Percentiles rank a stretch among this genome's conserved stretches.
Evolutionary conservation across 768 basidiomycete genomes (phyloP).

Genomic region (Xerocomus potaroensis): DNA sequence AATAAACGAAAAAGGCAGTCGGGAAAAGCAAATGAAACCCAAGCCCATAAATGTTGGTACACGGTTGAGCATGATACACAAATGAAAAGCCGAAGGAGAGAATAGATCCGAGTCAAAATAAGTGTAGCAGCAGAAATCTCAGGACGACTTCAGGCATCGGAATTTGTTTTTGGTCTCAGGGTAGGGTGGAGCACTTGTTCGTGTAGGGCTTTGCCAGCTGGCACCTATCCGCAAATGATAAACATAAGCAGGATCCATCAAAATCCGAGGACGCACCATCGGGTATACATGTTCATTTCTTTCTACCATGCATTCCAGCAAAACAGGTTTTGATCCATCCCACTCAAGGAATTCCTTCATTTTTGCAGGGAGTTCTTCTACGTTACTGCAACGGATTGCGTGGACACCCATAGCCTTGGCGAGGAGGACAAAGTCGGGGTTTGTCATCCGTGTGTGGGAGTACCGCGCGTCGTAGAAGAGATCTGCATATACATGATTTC

Average conservation of each 20-base stretch:
- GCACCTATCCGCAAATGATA: slow-evolving; percentile 49
- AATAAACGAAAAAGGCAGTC: not conserved
- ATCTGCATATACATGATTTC: slow-evolving; percentile 41
- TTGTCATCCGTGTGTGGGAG: slow-evolving; percentile 92
- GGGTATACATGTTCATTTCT: slow-evolving; percentile 86
- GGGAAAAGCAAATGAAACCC: not conserved
- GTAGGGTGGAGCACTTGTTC: slow-evolving; percentile 81
- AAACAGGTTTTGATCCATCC: slow-evolving; percentile 76
- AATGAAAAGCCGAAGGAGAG: slow-evolving; percentile 4
- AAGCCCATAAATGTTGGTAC: slow-evolving; percentile 21
- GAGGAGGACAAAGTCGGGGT: slow-evolving; percentile 91
- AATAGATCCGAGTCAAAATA: not conserved
- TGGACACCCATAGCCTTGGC: slow-evolving; percentile 91
- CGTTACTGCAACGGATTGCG: slow-evolving; percentile 68
- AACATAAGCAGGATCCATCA: not conserved
- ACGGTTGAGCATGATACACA: slow-evolving; percentile 22
- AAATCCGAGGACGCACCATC: slow-evolving; percentile 51
- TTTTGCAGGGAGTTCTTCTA: slow-evolving; percentile 81
- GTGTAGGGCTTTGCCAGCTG: slow-evolving; percentile 92
- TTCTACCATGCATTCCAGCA: slow-evolving; percentile 89
- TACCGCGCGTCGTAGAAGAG: slow-evolving; percentile 97
- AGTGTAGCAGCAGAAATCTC: not conserved
- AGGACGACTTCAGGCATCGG: slow-evolving; percentile 17
- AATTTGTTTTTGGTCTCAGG: slow-evolving; percentile 31
- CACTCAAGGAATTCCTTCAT: slow-evolving; percentile 99